phyloP scores from a whole-genome alignment of 768 basidiomycete genomes.

The Artomyces pyxidatus region DNA sequence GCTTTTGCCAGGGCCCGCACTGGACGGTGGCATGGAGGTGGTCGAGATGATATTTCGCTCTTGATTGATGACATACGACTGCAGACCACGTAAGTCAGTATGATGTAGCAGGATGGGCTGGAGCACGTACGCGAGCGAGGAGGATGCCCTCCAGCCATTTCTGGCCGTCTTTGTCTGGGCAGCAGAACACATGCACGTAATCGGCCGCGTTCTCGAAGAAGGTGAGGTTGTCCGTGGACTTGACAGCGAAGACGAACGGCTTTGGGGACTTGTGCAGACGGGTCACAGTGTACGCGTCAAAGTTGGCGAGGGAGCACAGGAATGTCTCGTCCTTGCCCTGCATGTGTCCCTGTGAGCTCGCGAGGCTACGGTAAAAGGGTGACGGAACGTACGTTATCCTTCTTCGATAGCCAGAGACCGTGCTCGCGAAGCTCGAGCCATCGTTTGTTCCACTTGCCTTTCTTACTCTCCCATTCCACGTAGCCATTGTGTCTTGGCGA shows the following conservation, averaged over 20 bases:
- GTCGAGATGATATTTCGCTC: conserved; percentile 63
- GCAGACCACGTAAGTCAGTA: neutral
- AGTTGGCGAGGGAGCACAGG: conserved; percentile 81
- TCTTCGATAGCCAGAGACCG: conserved; percentile 80
- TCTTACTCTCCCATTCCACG: conserved; percentile 85
- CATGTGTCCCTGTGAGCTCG: too few species aligned
- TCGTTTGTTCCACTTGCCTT: conserved; percentile 93
- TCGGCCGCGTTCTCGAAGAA: conserved; percentile 85
- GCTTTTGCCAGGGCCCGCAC: conserved; percentile 21
- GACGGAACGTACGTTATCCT: conserved; percentile 59
- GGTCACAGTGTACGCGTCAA: conserved; percentile 80
- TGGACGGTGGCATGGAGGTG: conserved; percentile 22
- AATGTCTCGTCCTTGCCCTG: conserved; percentile 81
- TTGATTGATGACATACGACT: conserved; percentile 82
- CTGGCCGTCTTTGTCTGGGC: conserved; percentile 63
- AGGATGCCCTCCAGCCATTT: conserved; percentile 77
- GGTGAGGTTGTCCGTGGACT: conserved; percentile 79
- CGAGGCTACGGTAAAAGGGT: too few species aligned
- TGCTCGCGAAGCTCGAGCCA: conserved; percentile 86
- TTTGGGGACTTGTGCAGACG: conserved; percentile 78
- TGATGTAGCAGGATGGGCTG: neutral
- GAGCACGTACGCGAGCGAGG: conserved; percentile 63
- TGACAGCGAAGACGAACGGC: conserved; percentile 76
- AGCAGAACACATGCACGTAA: conserved; percentile 82
- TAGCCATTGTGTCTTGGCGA: conserved; percentile 45